Conservation (phyloP, 495 filamentous ascomycete species). For the Immersiella caudata region DNA sequence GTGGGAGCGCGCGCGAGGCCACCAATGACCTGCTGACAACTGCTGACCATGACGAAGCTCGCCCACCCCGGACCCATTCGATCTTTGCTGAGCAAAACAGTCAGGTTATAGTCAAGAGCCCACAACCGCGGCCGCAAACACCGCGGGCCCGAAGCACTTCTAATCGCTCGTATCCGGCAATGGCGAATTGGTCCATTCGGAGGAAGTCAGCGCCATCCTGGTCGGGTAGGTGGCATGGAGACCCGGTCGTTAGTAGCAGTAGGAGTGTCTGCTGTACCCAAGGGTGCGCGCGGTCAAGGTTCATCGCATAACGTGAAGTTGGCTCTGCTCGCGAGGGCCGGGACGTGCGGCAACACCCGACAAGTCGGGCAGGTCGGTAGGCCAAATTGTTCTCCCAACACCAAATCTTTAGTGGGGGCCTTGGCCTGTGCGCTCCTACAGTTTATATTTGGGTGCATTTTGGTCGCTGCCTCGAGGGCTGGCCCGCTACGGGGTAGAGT, state of each 20-base stretch:
- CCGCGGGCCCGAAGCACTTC: neutral
- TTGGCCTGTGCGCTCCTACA: neutral
- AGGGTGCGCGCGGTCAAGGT: neutral
- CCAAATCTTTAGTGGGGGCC: neutral
- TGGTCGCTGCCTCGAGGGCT: neutral
- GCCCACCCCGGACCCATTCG: neutral
- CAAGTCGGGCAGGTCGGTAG: neutral
- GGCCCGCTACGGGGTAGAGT: neutral
- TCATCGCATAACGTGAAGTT: neutral
- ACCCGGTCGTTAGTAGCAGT: neutral
- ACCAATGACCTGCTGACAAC: constrained; percentile 27
- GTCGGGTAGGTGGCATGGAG: neutral
- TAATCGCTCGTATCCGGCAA: neutral
- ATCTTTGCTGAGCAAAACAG: neutral
- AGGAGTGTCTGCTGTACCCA: neutral
- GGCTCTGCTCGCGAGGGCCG: neutral
- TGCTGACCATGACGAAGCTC: constrained; percentile 12
- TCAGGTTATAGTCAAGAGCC: neutral
- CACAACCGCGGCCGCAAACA: neutral
- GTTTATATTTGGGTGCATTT: neutral
- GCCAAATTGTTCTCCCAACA: neutral
- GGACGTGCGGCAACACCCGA: neutral
- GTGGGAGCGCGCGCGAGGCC: constrained; percentile 22
- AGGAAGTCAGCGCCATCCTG: neutral
- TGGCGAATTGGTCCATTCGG: neutral